Base-by-base conservation (phyloP, 345 rosid species). In the Eucalyptus marginata region DNA sequence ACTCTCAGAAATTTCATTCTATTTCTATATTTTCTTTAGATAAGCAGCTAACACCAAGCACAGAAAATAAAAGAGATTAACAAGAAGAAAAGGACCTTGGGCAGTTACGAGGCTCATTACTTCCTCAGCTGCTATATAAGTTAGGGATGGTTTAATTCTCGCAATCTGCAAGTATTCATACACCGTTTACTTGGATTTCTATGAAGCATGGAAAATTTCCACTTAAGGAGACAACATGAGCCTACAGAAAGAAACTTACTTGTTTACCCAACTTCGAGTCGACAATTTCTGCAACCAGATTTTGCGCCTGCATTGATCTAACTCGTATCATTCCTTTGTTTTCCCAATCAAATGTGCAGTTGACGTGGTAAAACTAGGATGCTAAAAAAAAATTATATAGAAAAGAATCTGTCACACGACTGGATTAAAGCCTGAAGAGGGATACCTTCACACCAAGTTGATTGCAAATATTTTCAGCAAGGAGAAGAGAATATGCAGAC, bases 101-200 rank as follows among this genome's bases (percentile, higher is more conserved):
- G 99, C 99, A 66, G 97, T 98, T 87, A 98, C 99, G 66, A 98
- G 99, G 93, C 98, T 95, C 99, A 95, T 98, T 43, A 98, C 94
- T 96, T 98, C 98, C 94, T 98, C 98, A 8, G 98, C 96, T 18
- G 99, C 98, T 89, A 98, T 95, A 50, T 94, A 95, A 87, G 96
- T 97, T 91, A 98, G 93, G 83, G 96, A 94, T 49, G 99, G 99
- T 87, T 94, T 98, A 92, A 95, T 95, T 94, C 94, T 93, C 46
- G 97, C 90, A 85, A 98, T 94, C 99, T 98, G 93, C 85, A 91
- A 87, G 43, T 46, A 92, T 90, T 87, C 85, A 85, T n/a, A 49
- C 79, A 11, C 83, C 15, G 2, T 76, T 76, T 6, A 76, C 47
- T 76, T 76, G 29, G 47, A 76, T 76, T 40, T 40, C 84, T 40